phyloP scores from a whole-genome alignment of 495 filamentous ascomycete species.

The Echria macrotheca region DNA sequence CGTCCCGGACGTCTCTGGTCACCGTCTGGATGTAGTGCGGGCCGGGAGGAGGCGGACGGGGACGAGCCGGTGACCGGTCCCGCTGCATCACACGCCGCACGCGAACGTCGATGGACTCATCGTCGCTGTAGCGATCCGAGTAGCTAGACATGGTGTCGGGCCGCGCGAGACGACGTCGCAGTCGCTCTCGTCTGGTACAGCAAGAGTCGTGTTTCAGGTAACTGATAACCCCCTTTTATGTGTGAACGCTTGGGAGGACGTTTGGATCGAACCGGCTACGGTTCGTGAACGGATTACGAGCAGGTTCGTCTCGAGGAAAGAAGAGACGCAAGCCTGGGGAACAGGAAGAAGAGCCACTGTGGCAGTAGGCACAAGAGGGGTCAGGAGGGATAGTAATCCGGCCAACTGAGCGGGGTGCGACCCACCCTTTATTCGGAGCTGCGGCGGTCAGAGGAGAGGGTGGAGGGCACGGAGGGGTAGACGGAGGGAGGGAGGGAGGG shows the following conservation, averaged over 20 bases:
- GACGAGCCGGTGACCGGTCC: constrained; percentile 16
- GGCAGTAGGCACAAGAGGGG: constrained; percentile 23
- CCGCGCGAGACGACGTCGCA: neutral
- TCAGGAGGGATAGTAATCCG: constrained; percentile 29
- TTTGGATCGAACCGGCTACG: neutral
- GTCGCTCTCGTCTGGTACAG: neutral
- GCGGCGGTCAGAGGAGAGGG: constrained; percentile 4
- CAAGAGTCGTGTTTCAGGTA: neutral
- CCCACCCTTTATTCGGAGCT: constrained; percentile 31
- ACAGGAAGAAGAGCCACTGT: constrained; percentile 4
- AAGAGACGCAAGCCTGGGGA: neutral
- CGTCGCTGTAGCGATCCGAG: constrained; percentile 22
- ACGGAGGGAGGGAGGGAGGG: constrained; percentile 10
- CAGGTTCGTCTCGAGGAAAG: neutral
- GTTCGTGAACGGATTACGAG: neutral
- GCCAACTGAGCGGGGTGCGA: constrained; percentile 29
- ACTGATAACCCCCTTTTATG: neutral
- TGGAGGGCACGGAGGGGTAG: constrained; percentile 11
- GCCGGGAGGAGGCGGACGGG: constrained; percentile 25
- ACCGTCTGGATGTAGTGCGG: constrained; percentile 38
- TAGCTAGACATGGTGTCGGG: constrained; percentile 18
- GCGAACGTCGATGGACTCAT: constrained; percentile 40
- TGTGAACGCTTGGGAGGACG: too few species aligned
- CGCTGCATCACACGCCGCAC: constrained; percentile 28
- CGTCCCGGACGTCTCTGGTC: constrained; percentile 18